Evolutionary conservation across 768 basidiomycete genomes (phyloP).

Genomic region (Collybia nuda): DNA sequence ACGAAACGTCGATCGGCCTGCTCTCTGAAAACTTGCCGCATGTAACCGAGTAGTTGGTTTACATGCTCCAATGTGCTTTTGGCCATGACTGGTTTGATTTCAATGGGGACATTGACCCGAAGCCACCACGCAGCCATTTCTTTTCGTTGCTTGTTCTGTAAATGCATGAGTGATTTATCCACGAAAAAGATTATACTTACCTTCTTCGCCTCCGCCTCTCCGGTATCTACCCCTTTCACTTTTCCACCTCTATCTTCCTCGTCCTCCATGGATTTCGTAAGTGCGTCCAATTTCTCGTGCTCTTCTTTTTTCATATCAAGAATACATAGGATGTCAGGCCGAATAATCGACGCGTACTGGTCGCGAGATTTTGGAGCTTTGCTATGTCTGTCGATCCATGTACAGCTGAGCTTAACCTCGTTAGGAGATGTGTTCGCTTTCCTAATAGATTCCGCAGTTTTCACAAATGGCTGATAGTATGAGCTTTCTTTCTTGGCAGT

Average conservation of each 20-base stretch:
- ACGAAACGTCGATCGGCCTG: constrained; percentile 10
- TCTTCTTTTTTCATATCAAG: too few relatives aligned
- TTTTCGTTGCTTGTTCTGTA: background rate
- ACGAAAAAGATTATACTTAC: background rate
- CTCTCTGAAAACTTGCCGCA: constrained; percentile 1
- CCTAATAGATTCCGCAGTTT: too few relatives aligned
- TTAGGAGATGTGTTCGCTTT: background rate
- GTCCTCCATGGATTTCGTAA: background rate
- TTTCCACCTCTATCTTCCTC: background rate
- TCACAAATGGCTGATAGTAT: background rate
- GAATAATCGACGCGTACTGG: too few relatives aligned
- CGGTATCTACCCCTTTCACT: background rate
- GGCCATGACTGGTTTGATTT: constrained; percentile 2
- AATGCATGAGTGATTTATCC: too few relatives aligned
- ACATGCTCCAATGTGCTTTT: background rate
- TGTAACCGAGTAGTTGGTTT: background rate
- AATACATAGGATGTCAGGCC: too few relatives aligned
- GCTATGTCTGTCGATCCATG: too few relatives aligned
- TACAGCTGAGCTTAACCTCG: background rate
- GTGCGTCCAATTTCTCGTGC: too few relatives aligned
- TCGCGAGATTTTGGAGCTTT: too few relatives aligned
- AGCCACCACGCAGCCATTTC: constrained; percentile 5
- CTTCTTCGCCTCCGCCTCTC: background rate
- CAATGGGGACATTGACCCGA: constrained; percentile 4
- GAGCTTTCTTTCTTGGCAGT: background rate